These are phyloP conservation scores for Podospora fimiseda DNA, from an alignment of 495 filamentous ascomycete species.

Conservation along the genomic window DNA sequence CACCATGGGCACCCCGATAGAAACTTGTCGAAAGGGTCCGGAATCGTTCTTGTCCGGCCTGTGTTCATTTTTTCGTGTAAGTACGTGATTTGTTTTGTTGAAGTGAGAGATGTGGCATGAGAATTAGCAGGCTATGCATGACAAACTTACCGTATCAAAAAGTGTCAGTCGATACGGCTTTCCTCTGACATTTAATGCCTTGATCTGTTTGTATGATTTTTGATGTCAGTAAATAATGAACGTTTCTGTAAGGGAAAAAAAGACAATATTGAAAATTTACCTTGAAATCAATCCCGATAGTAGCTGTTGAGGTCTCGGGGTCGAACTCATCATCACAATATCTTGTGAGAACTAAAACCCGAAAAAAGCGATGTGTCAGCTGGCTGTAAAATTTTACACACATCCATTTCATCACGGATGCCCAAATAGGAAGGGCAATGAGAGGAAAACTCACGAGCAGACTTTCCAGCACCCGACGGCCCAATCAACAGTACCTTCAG, in stretches of 20 bases:
- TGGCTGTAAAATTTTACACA: background rate
- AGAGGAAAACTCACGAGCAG: conserved; percentile 38
- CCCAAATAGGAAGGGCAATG: background rate
- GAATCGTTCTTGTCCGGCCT: conserved; percentile 53
- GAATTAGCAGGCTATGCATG: too few relatives aligned
- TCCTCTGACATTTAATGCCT: conserved; percentile 44
- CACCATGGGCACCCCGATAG: conserved; percentile 55
- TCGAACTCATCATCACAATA: conserved; percentile 58
- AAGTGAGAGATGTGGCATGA: background rate
- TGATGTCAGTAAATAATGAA: background rate
- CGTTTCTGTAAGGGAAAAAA: background rate
- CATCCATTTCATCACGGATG: background rate
- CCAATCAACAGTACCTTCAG: conserved; percentile 51
- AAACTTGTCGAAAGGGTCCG: conserved; percentile 55
- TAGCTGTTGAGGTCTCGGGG: conserved; percentile 49
- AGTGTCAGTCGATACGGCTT: conserved; percentile 50
- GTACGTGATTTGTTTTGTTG: too few relatives aligned
- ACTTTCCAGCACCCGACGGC: conserved; percentile 49
- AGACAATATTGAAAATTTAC: conserved; percentile 20
- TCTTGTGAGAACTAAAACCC: conserved; percentile 18
- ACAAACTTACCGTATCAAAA: conserved; percentile 49
- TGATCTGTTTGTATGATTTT: conserved; percentile 24
- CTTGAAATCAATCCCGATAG: conserved; percentile 58
- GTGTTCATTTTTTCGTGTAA: too few relatives aligned
- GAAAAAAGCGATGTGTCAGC: background rate